Evolutionary conservation across 1,284 basidiomycete genomes (phyloP), one percentile per base, ranked within the genome.

Genomic region (Wallemia mellicola): DNA sequence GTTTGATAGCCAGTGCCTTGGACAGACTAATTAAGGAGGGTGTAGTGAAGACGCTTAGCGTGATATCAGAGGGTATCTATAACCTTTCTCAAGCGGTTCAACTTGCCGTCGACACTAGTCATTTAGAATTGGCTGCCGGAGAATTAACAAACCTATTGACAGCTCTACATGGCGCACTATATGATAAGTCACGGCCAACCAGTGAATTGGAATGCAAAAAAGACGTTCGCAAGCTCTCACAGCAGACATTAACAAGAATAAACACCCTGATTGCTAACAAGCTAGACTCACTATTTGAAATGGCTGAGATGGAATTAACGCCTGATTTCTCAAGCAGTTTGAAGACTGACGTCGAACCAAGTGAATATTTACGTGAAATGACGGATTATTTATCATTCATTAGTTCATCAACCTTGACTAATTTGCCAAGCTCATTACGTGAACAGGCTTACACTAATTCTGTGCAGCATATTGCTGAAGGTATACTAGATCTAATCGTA

Each of bases 341-440:
- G 5, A 66, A 70, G 24, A 75, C 77, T 55, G 80, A 83, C 65
- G 74, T 76, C 61, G 78, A 78, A 54, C 86, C 88, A 55, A 92
- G 87, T 75, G 80, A 81, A 74, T 96, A 95, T 70, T 76, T 98
- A 7, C 83, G 87, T 67, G 94, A 96, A 69, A 79, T 96, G 67
- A 78, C 94, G 67, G 89, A 89, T 65, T 99, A 92, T 85, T 75
- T 98, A 55, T 87, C 83, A 38, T 94, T 91, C 0, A 86, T 95
- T 64, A 88, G 98, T 64, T 92, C 96, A 69, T 85, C 85, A 27
- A 81, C 96, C 22, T 76, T 84, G 58, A 81, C 94, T 66, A 80
- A 86, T 9, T 64, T 77, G 30, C 72, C 72, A 62, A 81, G 86
- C 61, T 71, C 73, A 3, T 83, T 88, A 70, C 92, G 92, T 71